phyloP scores from a whole-genome alignment of 1,284 basidiomycete species.

The Leccinum solheimii region DNA sequence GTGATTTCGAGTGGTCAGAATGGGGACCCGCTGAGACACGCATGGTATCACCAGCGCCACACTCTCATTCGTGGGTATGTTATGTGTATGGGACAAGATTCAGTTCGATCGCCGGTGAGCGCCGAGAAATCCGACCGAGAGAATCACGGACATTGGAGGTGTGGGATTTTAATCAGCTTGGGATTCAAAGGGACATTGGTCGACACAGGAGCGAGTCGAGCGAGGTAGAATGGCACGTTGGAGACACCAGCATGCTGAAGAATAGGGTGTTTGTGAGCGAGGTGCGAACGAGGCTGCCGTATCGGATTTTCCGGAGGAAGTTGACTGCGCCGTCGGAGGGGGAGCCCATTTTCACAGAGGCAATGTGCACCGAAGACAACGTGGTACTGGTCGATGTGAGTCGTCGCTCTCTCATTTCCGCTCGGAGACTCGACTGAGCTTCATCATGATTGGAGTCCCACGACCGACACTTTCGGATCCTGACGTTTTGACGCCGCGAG shows the following conservation, averaged over 20 bases:
- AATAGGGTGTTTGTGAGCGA: constrained; percentile 37
- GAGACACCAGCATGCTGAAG: constrained; percentile 24
- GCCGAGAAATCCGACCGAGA: constrained; percentile 3
- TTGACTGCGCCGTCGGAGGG: constrained; percentile 14
- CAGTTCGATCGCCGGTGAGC: constrained; percentile 28
- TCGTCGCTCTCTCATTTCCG: constrained; percentile 5
- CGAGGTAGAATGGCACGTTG: constrained; percentile 27
- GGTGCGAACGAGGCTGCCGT: constrained; percentile 49
- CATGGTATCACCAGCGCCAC: constrained; percentile 37
- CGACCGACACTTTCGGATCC: constrained; percentile 29
- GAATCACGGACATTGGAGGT: constrained; percentile 33
- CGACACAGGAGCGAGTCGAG: constrained; percentile 2
- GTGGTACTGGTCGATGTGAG: constrained; percentile 52
- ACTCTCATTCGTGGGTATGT: constrained; percentile 55
- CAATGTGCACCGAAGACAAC: constrained; percentile 57
- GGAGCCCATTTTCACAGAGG: constrained; percentile 28
- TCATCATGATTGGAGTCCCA: constrained; percentile 14
- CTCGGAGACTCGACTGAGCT: background rate
- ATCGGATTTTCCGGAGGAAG: constrained; percentile 32
- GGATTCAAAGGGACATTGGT: constrained; percentile 35
- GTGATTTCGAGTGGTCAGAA: constrained; percentile 44
- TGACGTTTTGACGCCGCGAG: constrained; percentile 25
- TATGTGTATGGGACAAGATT: constrained; percentile 56
- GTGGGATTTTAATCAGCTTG: constrained; percentile 55
- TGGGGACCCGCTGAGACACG: constrained; percentile 55